Percentiles rank a stretch among this genome's conserved stretches.
Conservation (phyloP, 305 asterid species). For the Plantago lanceolata region DNA sequence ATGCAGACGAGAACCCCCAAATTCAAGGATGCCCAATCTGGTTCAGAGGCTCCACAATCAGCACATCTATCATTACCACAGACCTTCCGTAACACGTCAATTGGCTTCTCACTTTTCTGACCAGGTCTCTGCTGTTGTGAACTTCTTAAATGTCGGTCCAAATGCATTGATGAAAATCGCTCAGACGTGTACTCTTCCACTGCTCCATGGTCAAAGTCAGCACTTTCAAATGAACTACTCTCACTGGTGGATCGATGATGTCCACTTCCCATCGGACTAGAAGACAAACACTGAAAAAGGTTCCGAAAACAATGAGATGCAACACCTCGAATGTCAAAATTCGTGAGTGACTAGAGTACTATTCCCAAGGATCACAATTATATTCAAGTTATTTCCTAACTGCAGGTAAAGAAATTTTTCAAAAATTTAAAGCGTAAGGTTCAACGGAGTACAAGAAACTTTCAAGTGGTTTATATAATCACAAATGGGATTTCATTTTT, state of each 20-base stretch:
- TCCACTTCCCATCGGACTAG: conserved; percentile 90
- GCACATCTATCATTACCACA: conserved; percentile 89
- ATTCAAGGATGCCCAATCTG: conserved; percentile 99
- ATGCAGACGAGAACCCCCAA: conserved; percentile 95
- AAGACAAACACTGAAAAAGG: conserved; percentile 58
- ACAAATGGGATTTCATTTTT: neutral
- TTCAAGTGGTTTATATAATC: neutral
- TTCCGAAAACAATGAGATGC: conserved; percentile 7
- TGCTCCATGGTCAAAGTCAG: conserved; percentile 83
- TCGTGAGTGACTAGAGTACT: conserved; percentile 10
- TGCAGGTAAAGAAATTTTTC: neutral
- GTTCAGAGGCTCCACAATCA: conserved; percentile 94
- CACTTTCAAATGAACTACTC: conserved; percentile 91
- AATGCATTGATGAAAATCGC: conserved; percentile 54
- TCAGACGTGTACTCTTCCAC: conserved; percentile 77
- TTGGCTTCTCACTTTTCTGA: conserved; percentile 76
- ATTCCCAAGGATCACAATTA: conserved; percentile 1
- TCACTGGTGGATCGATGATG: conserved; percentile 96
- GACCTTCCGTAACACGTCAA: conserved; percentile 71
- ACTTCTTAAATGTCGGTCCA: conserved; percentile 65
- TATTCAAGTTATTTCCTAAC: neutral
- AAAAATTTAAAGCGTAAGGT: neutral
- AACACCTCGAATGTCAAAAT: conserved; percentile 21
- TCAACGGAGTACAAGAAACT: neutral
- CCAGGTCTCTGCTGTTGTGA: conserved; percentile 57